A percentile compares a stretch with the other conserved stretches of the same genome.
Evolutionary conservation across 441 rosid species (phyloP).

Genomic region (Gossypium gossypioides): DNA sequence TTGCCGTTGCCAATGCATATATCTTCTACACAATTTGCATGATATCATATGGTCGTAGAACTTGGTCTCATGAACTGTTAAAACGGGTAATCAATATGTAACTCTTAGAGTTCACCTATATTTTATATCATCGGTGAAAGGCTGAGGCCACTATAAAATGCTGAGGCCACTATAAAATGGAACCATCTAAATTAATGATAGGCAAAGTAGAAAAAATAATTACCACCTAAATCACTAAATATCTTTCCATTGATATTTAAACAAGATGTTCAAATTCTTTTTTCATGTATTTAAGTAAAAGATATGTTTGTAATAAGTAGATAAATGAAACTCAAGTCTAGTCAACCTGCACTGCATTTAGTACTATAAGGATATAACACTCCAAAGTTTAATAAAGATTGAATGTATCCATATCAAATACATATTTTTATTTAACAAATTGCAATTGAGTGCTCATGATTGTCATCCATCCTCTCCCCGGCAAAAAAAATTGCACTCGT

Average conservation of each 20-base stretch:
- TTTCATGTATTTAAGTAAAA: no score
- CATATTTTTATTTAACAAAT: no score
- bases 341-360: slow-evolving; percentile 66
- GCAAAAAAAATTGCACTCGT: slow-evolving; percentile 19
- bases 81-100: no score
- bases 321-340: background rate
- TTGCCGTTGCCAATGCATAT: background rate
- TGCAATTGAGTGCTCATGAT: no score
- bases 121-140: no score
- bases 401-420: no score
- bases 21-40: background rate
- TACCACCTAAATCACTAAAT: background rate
- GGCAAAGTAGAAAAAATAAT: background rate
- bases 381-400: slow-evolving; percentile 13
- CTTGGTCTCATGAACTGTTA: background rate
- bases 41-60: background rate
- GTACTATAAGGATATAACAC: slow-evolving; percentile 67
- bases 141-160: background rate
- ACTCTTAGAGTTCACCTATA: no score
- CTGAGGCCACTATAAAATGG: background rate
- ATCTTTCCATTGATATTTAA: background rate
- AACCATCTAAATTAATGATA: background rate
- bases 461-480: slow-evolving; percentile 70
- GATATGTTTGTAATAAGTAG: no score
- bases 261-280: background rate